These are phyloP conservation scores for Auricularia sp. DNA, from an alignment of 768 basidiomycete genomes.

Conservation along the genomic window DNA sequence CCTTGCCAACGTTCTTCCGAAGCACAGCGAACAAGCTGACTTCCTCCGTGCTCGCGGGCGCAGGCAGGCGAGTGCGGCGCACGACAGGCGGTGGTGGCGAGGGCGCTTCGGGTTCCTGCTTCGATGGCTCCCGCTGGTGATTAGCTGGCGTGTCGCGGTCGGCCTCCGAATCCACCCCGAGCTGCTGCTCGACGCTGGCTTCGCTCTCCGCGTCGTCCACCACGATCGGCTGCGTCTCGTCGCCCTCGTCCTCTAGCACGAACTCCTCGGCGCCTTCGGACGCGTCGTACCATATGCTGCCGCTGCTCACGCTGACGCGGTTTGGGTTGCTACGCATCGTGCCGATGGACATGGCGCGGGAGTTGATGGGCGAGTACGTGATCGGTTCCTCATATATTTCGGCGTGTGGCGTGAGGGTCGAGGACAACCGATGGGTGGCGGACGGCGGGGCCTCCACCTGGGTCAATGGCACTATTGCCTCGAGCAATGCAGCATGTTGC, in stretches of 20 bases:
- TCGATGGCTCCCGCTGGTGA: constrained; percentile 4
- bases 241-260: constrained; percentile 39
- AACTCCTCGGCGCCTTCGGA: constrained; percentile 61
- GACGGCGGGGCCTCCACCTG: constrained; percentile 26
- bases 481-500: constrained; percentile 45
- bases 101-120: constrained; percentile 39
- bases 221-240: constrained; percentile 29
- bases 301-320: constrained; percentile 28
- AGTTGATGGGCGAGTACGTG: not conserved
- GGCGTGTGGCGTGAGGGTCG: constrained; percentile 1
- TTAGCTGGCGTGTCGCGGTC: not conserved
- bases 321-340: constrained; percentile 7
- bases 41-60: constrained; percentile 44
- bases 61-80: constrained; percentile 13
- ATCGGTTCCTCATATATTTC: not conserved
- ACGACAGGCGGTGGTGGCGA: constrained; percentile 34
- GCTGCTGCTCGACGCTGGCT: constrained; percentile 21
- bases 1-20: constrained; percentile 86
- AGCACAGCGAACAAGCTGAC: constrained; percentile 74
- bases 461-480: constrained; percentile 23
- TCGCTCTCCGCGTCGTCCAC: constrained; percentile 48
- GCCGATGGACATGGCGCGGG: constrained; percentile 7
- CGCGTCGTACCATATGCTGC: constrained; percentile 70
- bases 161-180: constrained; percentile 7
- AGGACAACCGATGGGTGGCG: constrained; percentile 12